Evolutionary conservation across 306 rosid genomes (phyloP).

Genomic region (Neltuma alba): DNA sequence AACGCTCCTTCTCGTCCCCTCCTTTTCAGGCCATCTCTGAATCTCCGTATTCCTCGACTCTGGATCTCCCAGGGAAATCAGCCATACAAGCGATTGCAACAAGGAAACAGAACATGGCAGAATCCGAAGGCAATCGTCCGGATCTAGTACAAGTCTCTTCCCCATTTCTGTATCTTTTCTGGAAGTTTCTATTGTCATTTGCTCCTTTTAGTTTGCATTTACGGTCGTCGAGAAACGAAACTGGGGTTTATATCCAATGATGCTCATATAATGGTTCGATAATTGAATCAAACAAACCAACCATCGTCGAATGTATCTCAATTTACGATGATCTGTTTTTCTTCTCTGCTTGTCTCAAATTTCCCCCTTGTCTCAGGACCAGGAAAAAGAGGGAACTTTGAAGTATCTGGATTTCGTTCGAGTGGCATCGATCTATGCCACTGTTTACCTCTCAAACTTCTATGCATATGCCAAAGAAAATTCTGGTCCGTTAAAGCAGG

Average conservation of each 20-base stretch:
- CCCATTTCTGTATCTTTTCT: background rate
- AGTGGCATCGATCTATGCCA: conserved; percentile 47
- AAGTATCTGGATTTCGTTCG: conserved; percentile 54
- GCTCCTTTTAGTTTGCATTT: background rate
- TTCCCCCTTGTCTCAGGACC: conserved; percentile 28
- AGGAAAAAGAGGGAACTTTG: conserved; percentile 34
- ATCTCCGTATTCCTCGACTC: background rate
- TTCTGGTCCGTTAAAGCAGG: conserved; percentile 54
- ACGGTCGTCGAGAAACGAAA: background rate
- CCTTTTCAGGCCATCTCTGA: background rate
- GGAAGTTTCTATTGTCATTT: background rate
- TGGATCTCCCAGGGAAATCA: background rate
- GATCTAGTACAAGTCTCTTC: conserved; percentile 5
- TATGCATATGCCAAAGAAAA: conserved; percentile 57
- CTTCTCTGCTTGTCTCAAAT: background rate
- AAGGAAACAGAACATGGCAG: conserved; percentile 37
- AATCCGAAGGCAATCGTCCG: conserved; percentile 29
- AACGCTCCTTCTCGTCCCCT: background rate
- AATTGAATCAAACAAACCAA: background rate
- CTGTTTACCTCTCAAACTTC: conserved; percentile 41
- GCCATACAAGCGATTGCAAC: background rate
- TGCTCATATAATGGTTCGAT: background rate
- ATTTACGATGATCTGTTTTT: no score
- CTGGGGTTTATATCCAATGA: background rate
- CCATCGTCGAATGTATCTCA: background rate